These are phyloP conservation scores for Amanita polypyramis DNA, from an alignment of 768 basidiomycete genomes.

Conservation along the genomic window DNA sequence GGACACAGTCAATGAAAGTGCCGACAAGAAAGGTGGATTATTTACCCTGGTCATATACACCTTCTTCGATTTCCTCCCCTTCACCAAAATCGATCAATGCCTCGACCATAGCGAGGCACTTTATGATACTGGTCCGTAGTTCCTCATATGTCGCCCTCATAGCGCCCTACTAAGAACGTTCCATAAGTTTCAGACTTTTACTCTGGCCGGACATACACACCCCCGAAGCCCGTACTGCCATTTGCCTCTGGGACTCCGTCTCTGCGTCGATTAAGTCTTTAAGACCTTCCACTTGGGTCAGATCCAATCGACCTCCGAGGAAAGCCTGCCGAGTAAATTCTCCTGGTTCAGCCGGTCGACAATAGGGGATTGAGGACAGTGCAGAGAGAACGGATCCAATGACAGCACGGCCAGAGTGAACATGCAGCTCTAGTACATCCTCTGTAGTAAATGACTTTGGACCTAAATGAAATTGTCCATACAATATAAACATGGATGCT, in stretches of 20 bases:
- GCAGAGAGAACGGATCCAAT: slow-evolving; percentile 59
- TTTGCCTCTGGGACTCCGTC: slow-evolving; percentile 69
- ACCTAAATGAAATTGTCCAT: slow-evolving; percentile 26
- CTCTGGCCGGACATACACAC: slow-evolving; percentile 30
- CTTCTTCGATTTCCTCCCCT: slow-evolving; percentile 83
- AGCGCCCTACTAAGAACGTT: slow-evolving; percentile 38
- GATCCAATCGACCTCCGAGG: slow-evolving; percentile 67
- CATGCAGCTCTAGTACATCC: slow-evolving; percentile 74
- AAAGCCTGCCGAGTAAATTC: slow-evolving; percentile 87
- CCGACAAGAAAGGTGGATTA: background rate
- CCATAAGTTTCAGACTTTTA: no score
- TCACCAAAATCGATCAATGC: slow-evolving; percentile 93
- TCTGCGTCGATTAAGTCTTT: slow-evolving; percentile 84
- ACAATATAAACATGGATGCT: background rate
- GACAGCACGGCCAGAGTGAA: slow-evolving; percentile 80
- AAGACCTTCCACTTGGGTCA: slow-evolving; percentile 85
- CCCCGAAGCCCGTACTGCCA: slow-evolving; percentile 58
- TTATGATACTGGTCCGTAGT: slow-evolving; percentile 55
- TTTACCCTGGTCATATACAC: slow-evolving; percentile 61
- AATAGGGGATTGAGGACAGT: slow-evolving; percentile 48
- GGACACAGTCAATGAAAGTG: background rate
- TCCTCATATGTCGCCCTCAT: slow-evolving; percentile 49
- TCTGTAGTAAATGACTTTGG: slow-evolving; percentile 80
- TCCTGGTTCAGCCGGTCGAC: slow-evolving; percentile 74
- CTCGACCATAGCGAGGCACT: slow-evolving; percentile 70